Evolutionary conservation across 2,329 filamentous ascomycete genomes (phyloP), one percentile per base, ranked within the genome.

Genomic region (Periconia digitata): DNA sequence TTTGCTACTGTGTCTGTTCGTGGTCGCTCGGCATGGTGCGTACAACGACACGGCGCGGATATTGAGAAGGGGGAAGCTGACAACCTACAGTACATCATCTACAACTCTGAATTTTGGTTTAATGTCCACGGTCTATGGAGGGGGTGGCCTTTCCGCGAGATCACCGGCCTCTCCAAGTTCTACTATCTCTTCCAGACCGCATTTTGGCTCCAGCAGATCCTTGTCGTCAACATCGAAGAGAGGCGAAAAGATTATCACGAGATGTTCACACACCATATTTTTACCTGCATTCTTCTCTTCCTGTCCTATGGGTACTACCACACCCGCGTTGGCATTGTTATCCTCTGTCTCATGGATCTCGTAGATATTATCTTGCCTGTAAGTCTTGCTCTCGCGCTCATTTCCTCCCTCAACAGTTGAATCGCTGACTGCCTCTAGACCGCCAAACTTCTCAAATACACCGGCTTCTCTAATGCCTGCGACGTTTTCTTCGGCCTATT

Each of bases 171-270:
- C 12, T 84, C 89, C 74, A 97, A 97, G 76, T 85, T 83, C 71
- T 99, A 99, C 73, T 89, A 95, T 63, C 79, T 99, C 24, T 86
- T 86, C 13, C 92, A 97, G 70, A 88, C 92, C 73, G 86, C 87
- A 20, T 97, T 96, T 72, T 96, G 90, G 87, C 73, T 96, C 40
- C 92, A 97, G 74, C 92, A 96, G 74, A 88, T 97, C 56, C 78
- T 96, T 24, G 90, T 96, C 49, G 90, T 97, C 69, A 87, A 96
- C 73, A 91, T 97, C 51, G 94, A 99, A 73, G 89, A 95, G 74
- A 85, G 88, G 57, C 84, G 94, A 64, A 97, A 97, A 75, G 94
- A 99, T 63, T 87, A 96, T 73, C 88, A 85, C 76, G 92, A 97
- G 73, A 97, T 97, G 94, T 85, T 97, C 59, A 86, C 85, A 16